Evolutionary conservation across 805 yeast species (phyloP).

Genomic region (Candida sithepensis): DNA sequence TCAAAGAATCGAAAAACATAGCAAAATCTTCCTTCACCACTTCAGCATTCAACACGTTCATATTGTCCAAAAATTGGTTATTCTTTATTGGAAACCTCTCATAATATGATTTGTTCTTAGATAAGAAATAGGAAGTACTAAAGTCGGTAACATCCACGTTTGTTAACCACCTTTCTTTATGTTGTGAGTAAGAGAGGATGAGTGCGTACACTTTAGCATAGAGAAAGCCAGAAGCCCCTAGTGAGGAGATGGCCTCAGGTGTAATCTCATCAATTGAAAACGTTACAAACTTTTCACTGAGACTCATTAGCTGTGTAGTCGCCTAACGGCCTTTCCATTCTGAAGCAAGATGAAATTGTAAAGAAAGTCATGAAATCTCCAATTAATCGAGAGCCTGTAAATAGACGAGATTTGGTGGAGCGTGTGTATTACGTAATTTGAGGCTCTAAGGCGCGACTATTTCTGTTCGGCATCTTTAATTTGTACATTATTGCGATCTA

Average conservation of each 20-base stretch:
- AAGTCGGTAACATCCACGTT: conserved; percentile 21
- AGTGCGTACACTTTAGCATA: conserved; percentile 13
- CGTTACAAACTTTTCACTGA: not conserved
- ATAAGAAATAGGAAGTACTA: conserved; percentile 11
- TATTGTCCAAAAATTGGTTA: conserved; percentile 1
- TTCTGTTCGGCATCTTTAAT: not conserved
- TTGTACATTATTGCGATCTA: too few relatives aligned
- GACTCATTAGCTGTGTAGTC: not conserved
- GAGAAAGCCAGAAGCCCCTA: not conserved
- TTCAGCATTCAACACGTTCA: conserved; percentile 15
- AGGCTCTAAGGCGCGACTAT: not conserved
- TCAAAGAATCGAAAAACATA: not conserved
- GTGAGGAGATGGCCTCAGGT: not conserved
- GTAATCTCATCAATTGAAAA: not conserved
- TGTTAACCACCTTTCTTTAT: conserved; percentile 4
- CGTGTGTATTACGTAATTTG: not conserved
- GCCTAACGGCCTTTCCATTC: not conserved
- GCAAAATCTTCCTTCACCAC: conserved; percentile 6
- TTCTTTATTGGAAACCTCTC: conserved; percentile 9
- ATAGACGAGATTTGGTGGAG: not conserved
- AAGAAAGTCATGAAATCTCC: too few relatives aligned
- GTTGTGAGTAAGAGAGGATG: conserved; percentile 12
- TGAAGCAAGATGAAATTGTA: too few relatives aligned
- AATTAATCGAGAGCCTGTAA: too few relatives aligned
- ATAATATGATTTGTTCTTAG: not conserved